Conservation (phyloP, 1,284 basidiomycete species). For the Ganoderma lingzhi region DNA sequence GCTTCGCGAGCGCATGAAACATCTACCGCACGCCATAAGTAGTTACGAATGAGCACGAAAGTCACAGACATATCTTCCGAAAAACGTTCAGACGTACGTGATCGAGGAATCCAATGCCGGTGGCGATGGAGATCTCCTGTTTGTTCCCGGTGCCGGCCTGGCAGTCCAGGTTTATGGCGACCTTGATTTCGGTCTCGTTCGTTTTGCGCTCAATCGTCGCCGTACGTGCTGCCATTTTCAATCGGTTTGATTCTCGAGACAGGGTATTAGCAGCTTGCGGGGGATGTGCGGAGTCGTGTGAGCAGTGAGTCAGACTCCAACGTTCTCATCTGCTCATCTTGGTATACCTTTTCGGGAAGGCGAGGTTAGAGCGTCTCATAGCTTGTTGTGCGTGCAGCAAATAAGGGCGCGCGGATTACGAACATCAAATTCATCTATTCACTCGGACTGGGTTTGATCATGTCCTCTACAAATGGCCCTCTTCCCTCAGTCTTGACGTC, state of each 20-base stretch:
- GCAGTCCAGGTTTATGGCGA: constrained; percentile 86
- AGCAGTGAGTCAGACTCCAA: constrained; percentile 18
- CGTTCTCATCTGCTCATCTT: constrained; percentile 29
- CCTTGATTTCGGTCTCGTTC: constrained; percentile 91
- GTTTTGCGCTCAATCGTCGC: constrained; percentile 90
- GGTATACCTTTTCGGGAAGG: constrained; percentile 25
- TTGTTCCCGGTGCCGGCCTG: constrained; percentile 63
- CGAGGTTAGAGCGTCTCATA: constrained; percentile 6
- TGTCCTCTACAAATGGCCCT: constrained; percentile 53
- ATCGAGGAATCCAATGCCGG: constrained; percentile 98
- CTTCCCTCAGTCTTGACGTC: constrained; percentile 80
- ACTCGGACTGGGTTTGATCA: not conserved
- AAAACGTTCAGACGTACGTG: constrained; percentile 69
- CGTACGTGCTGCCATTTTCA: constrained; percentile 59
- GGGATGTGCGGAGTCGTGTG: constrained; percentile 3
- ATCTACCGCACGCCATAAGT: constrained; percentile 62
- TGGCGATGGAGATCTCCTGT: constrained; percentile 89
- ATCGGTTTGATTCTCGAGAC: not conserved
- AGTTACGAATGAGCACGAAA: not conserved
- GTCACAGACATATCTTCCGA: not conserved
- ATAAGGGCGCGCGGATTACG: constrained; percentile 9
- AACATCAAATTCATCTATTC: not conserved
- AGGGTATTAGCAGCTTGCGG: not conserved
- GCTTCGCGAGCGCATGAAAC: constrained; percentile 95
- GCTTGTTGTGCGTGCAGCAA: not conserved